These are phyloP conservation scores for Themeda triandra DNA, from an alignment of 176 grass and related monocot species.

Conservation along the genomic window DNA sequence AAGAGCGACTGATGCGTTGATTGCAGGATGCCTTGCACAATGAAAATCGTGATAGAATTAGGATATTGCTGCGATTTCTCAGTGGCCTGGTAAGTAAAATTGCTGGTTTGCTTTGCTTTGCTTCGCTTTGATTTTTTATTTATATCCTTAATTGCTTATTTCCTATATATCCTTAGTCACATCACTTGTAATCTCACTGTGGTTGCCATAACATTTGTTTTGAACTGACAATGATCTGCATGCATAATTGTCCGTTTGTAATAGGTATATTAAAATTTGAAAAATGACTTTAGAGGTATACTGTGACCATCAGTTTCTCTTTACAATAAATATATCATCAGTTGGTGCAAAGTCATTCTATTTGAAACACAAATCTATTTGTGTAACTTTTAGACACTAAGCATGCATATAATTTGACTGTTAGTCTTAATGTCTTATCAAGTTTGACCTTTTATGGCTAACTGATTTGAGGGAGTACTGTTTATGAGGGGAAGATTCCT, in stretches of 20 bases:
- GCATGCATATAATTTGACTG: neutral
- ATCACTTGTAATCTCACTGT: slow-evolving; percentile 4
- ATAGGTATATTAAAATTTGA: neutral
- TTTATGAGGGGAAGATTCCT: neutral
- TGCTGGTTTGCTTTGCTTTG: slow-evolving; percentile 18
- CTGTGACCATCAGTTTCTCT: neutral
- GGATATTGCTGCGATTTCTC: slow-evolving; percentile 88
- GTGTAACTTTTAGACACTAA: neutral
- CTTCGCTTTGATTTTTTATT: too few relatives aligned
- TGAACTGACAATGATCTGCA: slow-evolving; percentile 1
- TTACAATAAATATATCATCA: neutral
- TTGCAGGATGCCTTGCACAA: slow-evolving; percentile 83
- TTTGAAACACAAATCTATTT: neutral
- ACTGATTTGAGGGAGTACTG: neutral
- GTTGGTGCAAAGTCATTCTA: neutral
- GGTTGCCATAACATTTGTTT: slow-evolving; percentile 6
- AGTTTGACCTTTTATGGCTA: neutral
- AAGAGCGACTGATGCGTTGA: neutral
- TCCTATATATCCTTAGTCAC: neutral
- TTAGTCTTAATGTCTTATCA: neutral
- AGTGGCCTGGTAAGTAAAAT: slow-evolving; percentile 70
- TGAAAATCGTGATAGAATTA: slow-evolving; percentile 79
- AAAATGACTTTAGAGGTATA: neutral
- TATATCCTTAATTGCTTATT: slow-evolving; percentile 16
- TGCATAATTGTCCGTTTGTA: neutral